A percentile compares a stretch with the other conserved stretches of the same genome.
Conservation (phyloP, 192 early-diverging fungal genomes). For the Coemansia sp. region DNA sequence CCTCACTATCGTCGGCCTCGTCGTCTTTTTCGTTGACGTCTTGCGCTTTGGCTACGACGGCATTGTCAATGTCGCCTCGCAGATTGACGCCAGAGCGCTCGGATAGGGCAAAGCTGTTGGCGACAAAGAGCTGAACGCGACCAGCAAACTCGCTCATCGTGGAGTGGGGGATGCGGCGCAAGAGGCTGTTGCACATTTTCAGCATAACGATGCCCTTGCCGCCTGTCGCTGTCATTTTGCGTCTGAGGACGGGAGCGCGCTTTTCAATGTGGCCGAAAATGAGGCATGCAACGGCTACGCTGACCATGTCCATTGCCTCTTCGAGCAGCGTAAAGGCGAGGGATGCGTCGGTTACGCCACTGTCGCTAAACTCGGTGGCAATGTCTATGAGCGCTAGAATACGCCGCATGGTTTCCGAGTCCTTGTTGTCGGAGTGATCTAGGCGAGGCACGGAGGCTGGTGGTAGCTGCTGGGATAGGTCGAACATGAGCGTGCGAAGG, state of each 20-base stretch:
- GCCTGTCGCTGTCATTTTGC: constrained; percentile 67
- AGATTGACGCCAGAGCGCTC: constrained; percentile 92
- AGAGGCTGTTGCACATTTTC: constrained; percentile 83
- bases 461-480: constrained; percentile 20
- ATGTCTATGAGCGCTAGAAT: constrained; percentile 30
- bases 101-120: constrained; percentile 77
- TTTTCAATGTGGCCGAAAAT: constrained; percentile 48
- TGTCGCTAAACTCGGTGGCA: constrained; percentile 27
- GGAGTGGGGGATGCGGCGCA: constrained; percentile 83
- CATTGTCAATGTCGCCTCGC: constrained; percentile 72
- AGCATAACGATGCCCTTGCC: constrained; percentile 87
- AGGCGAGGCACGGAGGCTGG: background rate
- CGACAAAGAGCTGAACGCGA: constrained; percentile 84
- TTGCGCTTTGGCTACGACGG: constrained; percentile 5
- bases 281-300: constrained; percentile 3
- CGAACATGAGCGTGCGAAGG: constrained; percentile 28
- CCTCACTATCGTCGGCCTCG: background rate
- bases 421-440: background rate
- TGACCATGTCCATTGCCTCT: constrained; percentile 45
- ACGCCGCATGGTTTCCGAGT: background rate
- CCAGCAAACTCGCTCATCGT: constrained; percentile 79
- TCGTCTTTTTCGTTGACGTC: background rate
- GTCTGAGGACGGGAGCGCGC: constrained; percentile 23
- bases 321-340: constrained; percentile 42
- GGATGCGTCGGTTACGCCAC: constrained; percentile 11